phyloP scores from a whole-genome alignment of 2,329 filamentous ascomycete genomes.

The Trichoderma arundinaceum region DNA sequence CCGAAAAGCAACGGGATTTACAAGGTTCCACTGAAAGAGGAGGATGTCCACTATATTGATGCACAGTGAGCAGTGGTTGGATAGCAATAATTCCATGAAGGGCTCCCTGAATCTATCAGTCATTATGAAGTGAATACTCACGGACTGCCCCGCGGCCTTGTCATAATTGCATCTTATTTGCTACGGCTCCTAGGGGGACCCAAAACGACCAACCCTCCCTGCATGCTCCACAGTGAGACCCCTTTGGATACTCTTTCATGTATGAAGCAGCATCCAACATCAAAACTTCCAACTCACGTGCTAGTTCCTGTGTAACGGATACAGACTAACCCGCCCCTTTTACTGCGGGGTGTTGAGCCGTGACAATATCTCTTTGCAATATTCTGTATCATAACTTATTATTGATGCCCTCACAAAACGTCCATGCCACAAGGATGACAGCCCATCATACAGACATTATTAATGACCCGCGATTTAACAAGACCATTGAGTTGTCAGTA shows the following conservation, averaged over 20 bases:
- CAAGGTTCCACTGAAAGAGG: background rate
- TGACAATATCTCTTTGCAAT: background rate
- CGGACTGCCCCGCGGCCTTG: background rate
- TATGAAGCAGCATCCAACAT: background rate
- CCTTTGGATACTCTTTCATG: too few relatives aligned
- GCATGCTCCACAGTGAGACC: background rate
- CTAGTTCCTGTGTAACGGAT: background rate
- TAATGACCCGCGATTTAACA: constrained; percentile 37
- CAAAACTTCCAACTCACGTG: background rate
- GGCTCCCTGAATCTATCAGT: background rate
- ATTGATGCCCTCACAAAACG: background rate
- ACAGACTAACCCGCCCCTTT: background rate
- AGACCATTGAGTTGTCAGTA: constrained; percentile 36
- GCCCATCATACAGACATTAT: background rate
- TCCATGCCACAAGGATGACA: background rate
- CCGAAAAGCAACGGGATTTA: background rate
- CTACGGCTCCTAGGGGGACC: background rate
- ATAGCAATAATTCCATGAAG: background rate
- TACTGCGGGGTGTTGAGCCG: background rate
- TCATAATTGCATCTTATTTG: background rate
- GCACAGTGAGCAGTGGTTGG: background rate
- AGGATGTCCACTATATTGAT: background rate
- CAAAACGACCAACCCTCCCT: too few relatives aligned
- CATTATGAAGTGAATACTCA: background rate
- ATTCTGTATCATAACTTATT: background rate